Percentiles rank a stretch among this genome's conserved stretches.
phyloP scores from a whole-genome alignment of 2,329 filamentous ascomycete genomes.

The Orbilia blumenaviensis region DNA sequence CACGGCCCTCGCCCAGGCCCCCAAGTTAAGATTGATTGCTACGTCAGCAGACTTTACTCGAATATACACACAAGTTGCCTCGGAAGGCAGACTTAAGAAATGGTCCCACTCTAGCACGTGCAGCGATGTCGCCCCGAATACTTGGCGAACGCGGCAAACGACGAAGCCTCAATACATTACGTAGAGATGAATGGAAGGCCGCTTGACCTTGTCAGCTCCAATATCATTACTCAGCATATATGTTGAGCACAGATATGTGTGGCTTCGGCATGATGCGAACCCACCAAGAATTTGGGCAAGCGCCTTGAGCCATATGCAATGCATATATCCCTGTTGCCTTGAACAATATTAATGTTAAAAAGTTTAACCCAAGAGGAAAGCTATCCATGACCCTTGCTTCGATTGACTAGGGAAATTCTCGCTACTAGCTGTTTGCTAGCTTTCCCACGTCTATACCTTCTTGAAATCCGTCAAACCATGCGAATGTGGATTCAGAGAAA shows the following conservation, averaged over 20 bases:
- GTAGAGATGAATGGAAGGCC: neutral
- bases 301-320: neutral
- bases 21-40: conserved; percentile 10
- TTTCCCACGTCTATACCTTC: neutral
- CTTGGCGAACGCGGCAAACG: conserved; percentile 13
- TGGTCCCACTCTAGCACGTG: neutral
- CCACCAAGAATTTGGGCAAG: neutral
- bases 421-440: neutral
- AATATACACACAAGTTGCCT: neutral
- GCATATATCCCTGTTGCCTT: neutral
- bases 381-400: no score
- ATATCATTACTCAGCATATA: conserved; percentile 9
- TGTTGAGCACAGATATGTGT: neutral
- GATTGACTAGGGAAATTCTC: no score
- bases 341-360: neutral
- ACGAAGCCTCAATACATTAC: conserved; percentile 9
- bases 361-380: neutral
- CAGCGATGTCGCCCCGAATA: neutral
- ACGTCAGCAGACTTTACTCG: conserved; percentile 2
- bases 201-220: neutral
- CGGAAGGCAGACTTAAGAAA: conserved; percentile 11
- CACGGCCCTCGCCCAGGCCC: conserved; percentile 7
- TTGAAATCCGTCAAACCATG: neutral
- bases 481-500: neutral
- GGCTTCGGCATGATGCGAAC: conserved; percentile 4